Evolutionary conservation across 805 yeast genomes (phyloP).

Genomic region (Ogataea dorogensis): DNA sequence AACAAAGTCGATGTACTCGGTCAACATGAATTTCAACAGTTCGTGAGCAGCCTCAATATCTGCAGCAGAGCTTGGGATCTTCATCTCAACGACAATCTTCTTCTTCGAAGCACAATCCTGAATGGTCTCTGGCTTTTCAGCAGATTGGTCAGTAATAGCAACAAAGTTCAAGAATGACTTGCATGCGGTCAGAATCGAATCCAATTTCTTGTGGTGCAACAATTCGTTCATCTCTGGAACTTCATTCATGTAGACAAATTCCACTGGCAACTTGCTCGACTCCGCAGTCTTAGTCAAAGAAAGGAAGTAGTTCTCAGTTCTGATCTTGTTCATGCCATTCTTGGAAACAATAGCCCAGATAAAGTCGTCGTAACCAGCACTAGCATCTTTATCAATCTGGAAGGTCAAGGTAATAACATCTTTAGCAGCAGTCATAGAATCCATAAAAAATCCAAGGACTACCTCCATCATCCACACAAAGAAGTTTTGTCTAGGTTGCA

Average conservation of each 20-base stretch:
- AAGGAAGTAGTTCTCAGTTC: conserved; percentile 76
- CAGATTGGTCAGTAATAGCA: conserved; percentile 81
- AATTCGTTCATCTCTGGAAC: conserved; percentile 74
- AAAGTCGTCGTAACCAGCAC: conserved; percentile 59
- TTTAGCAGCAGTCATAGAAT: conserved; percentile 51
- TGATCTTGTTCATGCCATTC: conserved; percentile 69
- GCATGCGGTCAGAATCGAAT: conserved; percentile 38
- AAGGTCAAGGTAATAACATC: conserved; percentile 65
- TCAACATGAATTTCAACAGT: conserved; percentile 57
- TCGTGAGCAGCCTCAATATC: conserved; percentile 55
- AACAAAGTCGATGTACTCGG: conserved; percentile 34
- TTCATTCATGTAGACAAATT: conserved; percentile 88
- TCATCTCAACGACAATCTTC: conserved; percentile 54
- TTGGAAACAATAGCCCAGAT: conserved; percentile 85
- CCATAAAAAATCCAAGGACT: conserved; percentile 55
- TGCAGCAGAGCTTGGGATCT: conserved; percentile 46
- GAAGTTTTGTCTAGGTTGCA: conserved; percentile 79
- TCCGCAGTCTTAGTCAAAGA: conserved; percentile 83
- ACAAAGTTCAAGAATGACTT: conserved; percentile 57
- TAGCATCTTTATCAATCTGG: conserved; percentile 44
- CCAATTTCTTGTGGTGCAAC: conserved; percentile 52
- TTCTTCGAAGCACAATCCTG: conserved; percentile 54
- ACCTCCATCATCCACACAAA: conserved; percentile 65
- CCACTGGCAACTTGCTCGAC: conserved; percentile 62
- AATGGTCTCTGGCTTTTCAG: conserved; percentile 63